Conservation (phyloP, 208 protist species). For the Acanthamoeba castellanii region DNA sequence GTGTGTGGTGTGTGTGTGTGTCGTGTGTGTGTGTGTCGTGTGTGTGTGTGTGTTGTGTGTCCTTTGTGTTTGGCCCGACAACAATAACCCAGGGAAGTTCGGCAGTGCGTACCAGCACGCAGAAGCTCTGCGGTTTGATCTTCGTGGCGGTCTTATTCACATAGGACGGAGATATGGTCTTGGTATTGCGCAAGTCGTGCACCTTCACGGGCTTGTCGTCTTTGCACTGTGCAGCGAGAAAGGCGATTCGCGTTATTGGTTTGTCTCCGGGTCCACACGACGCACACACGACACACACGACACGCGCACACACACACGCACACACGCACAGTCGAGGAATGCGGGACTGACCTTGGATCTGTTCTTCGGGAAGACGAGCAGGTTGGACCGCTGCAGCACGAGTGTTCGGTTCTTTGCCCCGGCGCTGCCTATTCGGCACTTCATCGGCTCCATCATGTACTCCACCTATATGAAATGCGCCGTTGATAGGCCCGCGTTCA, state of each 20-base stretch:
- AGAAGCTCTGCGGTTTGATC: slow-evolving; percentile 55
- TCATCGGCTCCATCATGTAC: slow-evolving; percentile 26
- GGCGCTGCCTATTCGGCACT: slow-evolving; percentile 54
- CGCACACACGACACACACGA: no score
- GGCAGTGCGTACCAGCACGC: not conserved
- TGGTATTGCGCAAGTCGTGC: slow-evolving; percentile 62
- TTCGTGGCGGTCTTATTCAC: slow-evolving; percentile 56
- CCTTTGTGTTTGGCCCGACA: no score
- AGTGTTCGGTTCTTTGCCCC: not conserved
- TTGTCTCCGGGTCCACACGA: not conserved
- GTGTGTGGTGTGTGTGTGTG: not conserved
- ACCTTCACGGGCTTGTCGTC: slow-evolving; percentile 42
- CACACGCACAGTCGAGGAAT: not conserved
- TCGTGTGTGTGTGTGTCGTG: no score
- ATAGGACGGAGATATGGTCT: slow-evolving; percentile 37
- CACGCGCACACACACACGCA: not conserved
- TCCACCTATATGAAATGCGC: not conserved
- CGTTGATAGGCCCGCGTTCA: not conserved
- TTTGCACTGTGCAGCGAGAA: not conserved
- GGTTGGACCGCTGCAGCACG: not conserved
- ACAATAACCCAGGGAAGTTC: not conserved
- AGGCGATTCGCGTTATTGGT: not conserved
- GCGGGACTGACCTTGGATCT: not conserved
- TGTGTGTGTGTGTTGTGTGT: no score
- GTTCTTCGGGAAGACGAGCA: slow-evolving; percentile 50